Evolutionary conservation across 1,139 yeast species (phyloP).

Genomic region (Zygosaccharomyces pseudobailii): DNA sequence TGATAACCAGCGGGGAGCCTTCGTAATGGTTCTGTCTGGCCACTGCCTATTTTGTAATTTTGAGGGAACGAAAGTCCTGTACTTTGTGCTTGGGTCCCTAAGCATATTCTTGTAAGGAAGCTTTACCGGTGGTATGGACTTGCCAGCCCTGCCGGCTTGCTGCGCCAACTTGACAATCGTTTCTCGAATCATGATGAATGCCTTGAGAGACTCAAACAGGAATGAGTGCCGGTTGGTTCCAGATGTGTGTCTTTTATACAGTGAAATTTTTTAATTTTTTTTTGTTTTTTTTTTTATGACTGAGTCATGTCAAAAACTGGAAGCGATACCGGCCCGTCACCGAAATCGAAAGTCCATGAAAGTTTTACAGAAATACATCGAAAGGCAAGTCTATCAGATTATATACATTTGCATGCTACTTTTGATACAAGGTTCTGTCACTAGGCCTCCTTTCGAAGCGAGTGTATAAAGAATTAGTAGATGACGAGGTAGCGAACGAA

Average conservation of each 20-base stretch:
- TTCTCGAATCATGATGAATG: slow-evolving; percentile 6
- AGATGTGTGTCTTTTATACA: not conserved
- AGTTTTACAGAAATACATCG: too few species aligned
- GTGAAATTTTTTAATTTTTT: not conserved
- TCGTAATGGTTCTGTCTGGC: slow-evolving; percentile 72
- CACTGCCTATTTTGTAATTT: slow-evolving; percentile 74
- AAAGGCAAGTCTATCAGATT: not conserved
- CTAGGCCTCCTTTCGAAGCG: slow-evolving; percentile 3
- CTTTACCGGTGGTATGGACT: slow-evolving; percentile 31
- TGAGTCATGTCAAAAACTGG: slow-evolving; percentile 1
- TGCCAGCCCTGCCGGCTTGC: slow-evolving; percentile 21
- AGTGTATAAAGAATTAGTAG: slow-evolving; percentile 5
- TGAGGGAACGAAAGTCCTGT: slow-evolving; percentile 63
- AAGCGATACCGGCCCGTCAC: slow-evolving; percentile 4
- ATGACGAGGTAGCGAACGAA: slow-evolving; percentile 3
- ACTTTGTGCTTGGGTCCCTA: slow-evolving; percentile 74
- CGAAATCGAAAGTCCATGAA: not conserved
- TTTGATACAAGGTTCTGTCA: slow-evolving; percentile 4
- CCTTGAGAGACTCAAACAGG: not conserved
- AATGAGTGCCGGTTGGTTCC: not conserved
- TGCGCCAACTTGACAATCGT: slow-evolving; percentile 15
- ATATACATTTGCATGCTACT: not conserved
- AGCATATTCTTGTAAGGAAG: slow-evolving; percentile 45
- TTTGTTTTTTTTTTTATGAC: slow-evolving; percentile 2
- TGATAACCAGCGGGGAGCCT: slow-evolving; percentile 93